Base-by-base conservation (phyloP, 192 early-diverging fungal species). In the Jimgerdemannia lactiflua region DNA sequence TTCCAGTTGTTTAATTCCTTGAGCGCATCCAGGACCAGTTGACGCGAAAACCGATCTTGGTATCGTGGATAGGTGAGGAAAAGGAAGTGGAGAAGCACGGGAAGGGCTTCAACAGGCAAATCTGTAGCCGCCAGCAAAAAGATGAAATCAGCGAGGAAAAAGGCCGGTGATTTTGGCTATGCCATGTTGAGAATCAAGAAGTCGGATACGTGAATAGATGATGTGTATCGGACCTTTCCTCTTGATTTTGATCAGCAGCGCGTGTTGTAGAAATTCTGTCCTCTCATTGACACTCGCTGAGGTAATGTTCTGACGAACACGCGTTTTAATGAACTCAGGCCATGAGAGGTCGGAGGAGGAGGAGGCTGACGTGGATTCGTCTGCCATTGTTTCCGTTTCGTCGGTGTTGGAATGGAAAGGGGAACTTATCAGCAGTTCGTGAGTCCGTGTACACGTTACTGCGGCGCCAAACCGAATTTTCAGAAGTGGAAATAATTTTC, bases 1-100 rank as follows among this genome's bases (percentile, higher is more conserved):
- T 90, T 89, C 87, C 87, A 89, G 65, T 76, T 79, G 8, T 89
- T 83, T 4, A 92, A 80, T 64, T 86, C 86, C 42, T 81, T 79
- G 39, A 94, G 77, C 42, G 89, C 86, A 3, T 87, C 83, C 18
- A 90, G 76, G 67, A 93, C 88, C 2, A 85, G 74, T 3, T 85
- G 74, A 66, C 94, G 89, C 3, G 94, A 94, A 42, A 71, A 71
- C 69, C 86, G 83, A 77, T 95, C 94, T 70, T 84, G 84, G 76
- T 94, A 95, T 40, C 92, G 89, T 10, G 89, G 76, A 70, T 89
- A 84, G 65, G 92, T 91, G 17, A 87, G 74, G 67, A 85, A 79
- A 39, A 94, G 67, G 65, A 89, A 72, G 39, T 86, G 79, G 43
- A 93, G 65, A 4, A 91, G 64, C 19, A 73, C 74, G 42, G 86